Evolutionary conservation across 2,329 filamentous ascomycete genomes (phyloP).

Genomic region (Diaporthe helianthi): DNA sequence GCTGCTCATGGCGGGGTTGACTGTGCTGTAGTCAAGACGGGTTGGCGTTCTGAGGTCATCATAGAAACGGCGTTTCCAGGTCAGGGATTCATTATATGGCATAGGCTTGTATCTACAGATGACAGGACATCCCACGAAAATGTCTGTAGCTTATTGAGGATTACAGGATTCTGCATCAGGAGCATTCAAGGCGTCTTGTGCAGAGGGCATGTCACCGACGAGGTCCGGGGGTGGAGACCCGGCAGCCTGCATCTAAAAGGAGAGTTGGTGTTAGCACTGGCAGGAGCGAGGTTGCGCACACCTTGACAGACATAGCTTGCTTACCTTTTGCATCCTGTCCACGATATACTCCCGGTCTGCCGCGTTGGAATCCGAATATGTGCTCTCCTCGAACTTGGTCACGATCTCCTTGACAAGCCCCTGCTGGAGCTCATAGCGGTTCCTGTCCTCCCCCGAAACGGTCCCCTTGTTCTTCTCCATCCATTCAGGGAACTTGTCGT

Average conservation of each 20-base stretch:
- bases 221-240: constrained; percentile 90
- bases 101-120: constrained; percentile 37
- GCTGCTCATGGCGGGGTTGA: neutral
- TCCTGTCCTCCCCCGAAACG: constrained; percentile 74
- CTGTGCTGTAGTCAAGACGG: neutral
- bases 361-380: constrained; percentile 82
- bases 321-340: constrained; percentile 95
- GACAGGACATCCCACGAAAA: neutral
- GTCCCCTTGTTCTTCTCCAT: constrained; percentile 76
- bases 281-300: neutral
- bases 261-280: constrained; percentile 34
- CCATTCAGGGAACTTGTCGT: constrained; percentile 93
- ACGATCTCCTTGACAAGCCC: constrained; percentile 85
- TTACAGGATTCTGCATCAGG: constrained; percentile 67
- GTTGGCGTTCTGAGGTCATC: constrained; percentile 9
- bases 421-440: constrained; percentile 83
- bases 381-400: constrained; percentile 80
- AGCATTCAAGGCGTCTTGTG: constrained; percentile 72
- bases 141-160: constrained; percentile 56
- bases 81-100: neutral
- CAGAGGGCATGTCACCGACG: constrained; percentile 86
- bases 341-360: constrained; percentile 91
- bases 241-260: constrained; percentile 87
- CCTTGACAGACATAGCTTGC: constrained; percentile 43
- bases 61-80: constrained; percentile 21